Evolutionary conservation across 257 asterid species (phyloP).

Genomic region (Lycium ferocissimum): DNA sequence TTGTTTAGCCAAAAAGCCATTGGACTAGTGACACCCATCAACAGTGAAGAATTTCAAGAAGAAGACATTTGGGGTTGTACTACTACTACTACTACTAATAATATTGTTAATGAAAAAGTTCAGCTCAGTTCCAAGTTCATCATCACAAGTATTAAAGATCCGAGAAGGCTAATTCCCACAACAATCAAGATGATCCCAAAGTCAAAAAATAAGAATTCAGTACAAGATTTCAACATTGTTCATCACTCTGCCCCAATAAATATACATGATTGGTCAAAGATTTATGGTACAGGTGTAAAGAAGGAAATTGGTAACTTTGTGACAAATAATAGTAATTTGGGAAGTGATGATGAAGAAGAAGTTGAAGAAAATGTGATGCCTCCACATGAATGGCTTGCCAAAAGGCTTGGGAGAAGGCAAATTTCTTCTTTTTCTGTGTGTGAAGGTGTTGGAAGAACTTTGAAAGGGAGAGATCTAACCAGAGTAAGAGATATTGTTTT

Average conservation of each 20-base stretch:
- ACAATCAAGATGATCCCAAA: conserved; percentile 18
- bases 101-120: neutral
- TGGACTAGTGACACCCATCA: neutral
- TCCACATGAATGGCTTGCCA: conserved; percentile 66
- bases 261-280: conserved; percentile 63
- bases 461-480: conserved; percentile 69
- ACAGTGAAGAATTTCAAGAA: conserved; percentile 26
- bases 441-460: conserved; percentile 74
- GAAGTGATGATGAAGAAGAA: conserved; percentile 48
- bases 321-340: conserved; percentile 31
- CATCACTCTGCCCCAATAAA: neutral
- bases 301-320: neutral
- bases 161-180: neutral
- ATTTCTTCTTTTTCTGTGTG: conserved; percentile 59
- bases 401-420: conserved; percentile 41
- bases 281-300: conserved; percentile 42
- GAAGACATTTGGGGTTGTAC: conserved; percentile 17
- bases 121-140: neutral
- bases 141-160: neutral
- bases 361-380: conserved; percentile 46
- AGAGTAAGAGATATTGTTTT: conserved; percentile 62
- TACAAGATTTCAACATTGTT: neutral
- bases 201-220: neutral
- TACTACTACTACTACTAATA: neutral
- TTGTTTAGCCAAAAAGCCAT: too few relatives aligned